These are phyloP conservation scores for Fusarium sp. DNA, from an alignment of 2,329 filamentous ascomycete genomes.

Conservation along the genomic window DNA sequence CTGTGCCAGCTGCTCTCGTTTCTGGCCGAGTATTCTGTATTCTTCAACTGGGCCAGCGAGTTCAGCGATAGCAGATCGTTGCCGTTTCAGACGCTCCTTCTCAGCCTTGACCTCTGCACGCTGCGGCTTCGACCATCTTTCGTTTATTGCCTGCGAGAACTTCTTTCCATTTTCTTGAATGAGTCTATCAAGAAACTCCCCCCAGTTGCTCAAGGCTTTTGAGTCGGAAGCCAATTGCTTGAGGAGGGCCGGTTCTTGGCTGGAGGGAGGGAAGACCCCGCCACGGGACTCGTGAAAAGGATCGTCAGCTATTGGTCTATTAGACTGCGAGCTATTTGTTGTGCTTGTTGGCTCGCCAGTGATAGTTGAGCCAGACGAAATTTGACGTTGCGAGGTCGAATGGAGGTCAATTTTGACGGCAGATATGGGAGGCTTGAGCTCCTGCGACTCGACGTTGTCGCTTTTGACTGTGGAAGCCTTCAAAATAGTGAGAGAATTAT, in stretches of 20 bases:
- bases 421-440: neutral
- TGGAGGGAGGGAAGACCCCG: neutral
- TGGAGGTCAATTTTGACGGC: slow-evolving; percentile 1
- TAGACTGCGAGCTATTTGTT: slow-evolving; percentile 19
- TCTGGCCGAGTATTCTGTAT: slow-evolving; percentile 56
- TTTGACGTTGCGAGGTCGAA: slow-evolving; percentile 24
- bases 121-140: slow-evolving; percentile 59
- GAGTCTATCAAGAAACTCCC: slow-evolving; percentile 54
- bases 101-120: slow-evolving; percentile 62
- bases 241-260: slow-evolving; percentile 40
- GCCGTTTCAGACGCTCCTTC: slow-evolving; percentile 60
- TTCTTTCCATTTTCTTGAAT: slow-evolving; percentile 61
- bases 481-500: slow-evolving; percentile 26
- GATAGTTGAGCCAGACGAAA: slow-evolving; percentile 21
- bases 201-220: slow-evolving; percentile 51
- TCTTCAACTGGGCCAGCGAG: slow-evolving; percentile 56
- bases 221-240: slow-evolving; percentile 48
- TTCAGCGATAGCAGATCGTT: slow-evolving; percentile 58
- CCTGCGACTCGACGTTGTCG: neutral
- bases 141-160: slow-evolving; percentile 61
- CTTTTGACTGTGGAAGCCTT: slow-evolving; percentile 6
- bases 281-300: neutral
- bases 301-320: slow-evolving; percentile 15
- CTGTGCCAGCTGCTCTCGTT: slow-evolving; percentile 60
- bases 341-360: neutral